Percentiles rank a stretch among this genome's conserved stretches.
Conservation (phyloP, 192 early-diverging fungal species). For the Backusella psychrophila region DNA sequence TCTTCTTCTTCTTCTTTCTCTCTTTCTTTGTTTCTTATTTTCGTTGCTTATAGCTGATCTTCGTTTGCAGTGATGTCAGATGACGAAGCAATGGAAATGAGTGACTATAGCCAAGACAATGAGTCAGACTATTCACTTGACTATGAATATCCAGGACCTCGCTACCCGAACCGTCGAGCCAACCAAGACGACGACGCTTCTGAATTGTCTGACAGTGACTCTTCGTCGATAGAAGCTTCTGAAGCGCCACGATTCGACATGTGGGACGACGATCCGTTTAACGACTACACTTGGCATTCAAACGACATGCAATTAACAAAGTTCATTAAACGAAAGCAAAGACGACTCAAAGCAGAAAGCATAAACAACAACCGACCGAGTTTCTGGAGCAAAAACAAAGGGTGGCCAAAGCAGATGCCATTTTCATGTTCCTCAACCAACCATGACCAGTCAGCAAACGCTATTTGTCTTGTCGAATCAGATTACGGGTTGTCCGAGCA, state of each 20-base stretch:
- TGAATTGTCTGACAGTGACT: slow-evolving; percentile 15
- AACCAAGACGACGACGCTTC: slow-evolving; percentile 22
- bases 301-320: slow-evolving; percentile 36
- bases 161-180: slow-evolving; percentile 18
- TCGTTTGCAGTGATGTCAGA: slow-evolving; percentile 7
- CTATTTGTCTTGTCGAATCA: slow-evolving; percentile 17
- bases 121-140: slow-evolving; percentile 31
- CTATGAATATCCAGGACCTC: slow-evolving; percentile 33
- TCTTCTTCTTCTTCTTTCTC: neutral
- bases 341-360: neutral
- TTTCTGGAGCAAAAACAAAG: slow-evolving; percentile 33
- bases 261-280: slow-evolving; percentile 38
- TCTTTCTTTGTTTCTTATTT: neutral
- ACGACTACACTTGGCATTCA: slow-evolving; percentile 37
- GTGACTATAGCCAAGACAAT: slow-evolving; percentile 5
- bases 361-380: neutral
- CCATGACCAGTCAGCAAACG: slow-evolving; percentile 27
- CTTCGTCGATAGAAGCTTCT: slow-evolving; percentile 7
- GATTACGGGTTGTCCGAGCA: slow-evolving; percentile 14
- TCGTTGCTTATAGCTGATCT: neutral
- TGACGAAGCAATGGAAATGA: neutral
- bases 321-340: slow-evolving; percentile 22
- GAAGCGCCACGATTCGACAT: slow-evolving; percentile 22
- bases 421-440: slow-evolving; percentile 25
- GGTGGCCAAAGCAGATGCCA: slow-evolving; percentile 24